Evolutionary conservation across 306 rosid species (phyloP).

Genomic region (Calophaca sinica): DNA sequence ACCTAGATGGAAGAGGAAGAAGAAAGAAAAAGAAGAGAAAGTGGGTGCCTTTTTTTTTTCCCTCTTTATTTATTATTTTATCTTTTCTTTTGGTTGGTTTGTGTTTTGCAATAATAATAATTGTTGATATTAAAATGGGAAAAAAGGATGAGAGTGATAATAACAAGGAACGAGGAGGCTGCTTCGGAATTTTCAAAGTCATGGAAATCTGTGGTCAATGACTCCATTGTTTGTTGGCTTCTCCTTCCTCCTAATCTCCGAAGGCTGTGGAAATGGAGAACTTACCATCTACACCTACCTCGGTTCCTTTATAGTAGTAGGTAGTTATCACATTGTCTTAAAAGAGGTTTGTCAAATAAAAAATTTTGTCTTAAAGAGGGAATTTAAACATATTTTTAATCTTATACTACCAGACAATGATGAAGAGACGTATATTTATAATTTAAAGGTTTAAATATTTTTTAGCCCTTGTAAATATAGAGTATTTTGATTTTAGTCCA

Average conservation of each 20-base stretch:
- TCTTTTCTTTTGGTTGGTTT: conserved; percentile 19
- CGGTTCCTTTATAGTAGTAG: too few relatives aligned
- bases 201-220: conserved; percentile 68
- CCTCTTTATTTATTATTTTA: background rate
- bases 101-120: conserved; percentile 25
- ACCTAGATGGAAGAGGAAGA: conserved; percentile 46
- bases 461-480: too few relatives aligned
- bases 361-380: too few relatives aligned
- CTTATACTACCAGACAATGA: too few relatives aligned
- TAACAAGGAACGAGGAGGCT: conserved; percentile 58
- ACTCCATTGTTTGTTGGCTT: conserved; percentile 51
- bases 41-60: conserved; percentile 37
- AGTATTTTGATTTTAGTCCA: too few relatives aligned
- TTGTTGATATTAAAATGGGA: conserved; percentile 40
- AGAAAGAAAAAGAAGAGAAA: conserved; percentile 43
- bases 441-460: too few relatives aligned
- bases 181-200: conserved; percentile 76
- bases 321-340: too few relatives aligned
- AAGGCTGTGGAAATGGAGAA: conserved; percentile 54
- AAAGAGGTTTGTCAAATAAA: too few relatives aligned
- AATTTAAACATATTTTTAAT: too few relatives aligned
- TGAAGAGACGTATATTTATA: too few relatives aligned
- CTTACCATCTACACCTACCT: background rate
- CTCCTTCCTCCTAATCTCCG: conserved; percentile 49
- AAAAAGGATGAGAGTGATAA: conserved; percentile 54